Percentiles rank a stretch among this genome's conserved stretches.
These are phyloP conservation scores for Periconia digitata DNA, from an alignment of 2,329 filamentous ascomycete species.

Conservation along the genomic window DNA sequence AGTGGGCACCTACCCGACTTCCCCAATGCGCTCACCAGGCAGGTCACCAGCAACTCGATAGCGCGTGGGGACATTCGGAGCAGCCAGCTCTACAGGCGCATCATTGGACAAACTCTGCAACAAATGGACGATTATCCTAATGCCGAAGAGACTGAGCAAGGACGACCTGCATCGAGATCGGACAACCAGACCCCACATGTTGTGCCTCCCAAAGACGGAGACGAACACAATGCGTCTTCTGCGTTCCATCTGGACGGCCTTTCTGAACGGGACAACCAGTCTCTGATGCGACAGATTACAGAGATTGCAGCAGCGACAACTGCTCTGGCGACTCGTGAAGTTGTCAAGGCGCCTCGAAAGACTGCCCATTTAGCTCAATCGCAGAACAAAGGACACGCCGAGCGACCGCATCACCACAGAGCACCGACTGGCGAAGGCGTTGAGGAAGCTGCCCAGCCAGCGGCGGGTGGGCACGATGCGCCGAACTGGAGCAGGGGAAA, in stretches of 20 bases:
- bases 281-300: slow-evolving; percentile 80
- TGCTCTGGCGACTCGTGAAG: slow-evolving; percentile 81
- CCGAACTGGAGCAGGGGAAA: slow-evolving; percentile 96
- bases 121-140: slow-evolving; percentile 71
- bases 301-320: slow-evolving; percentile 93
- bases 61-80: slow-evolving; percentile 70
- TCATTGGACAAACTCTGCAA: slow-evolving; percentile 85
- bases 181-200: slow-evolving; percentile 36
- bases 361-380: slow-evolving; percentile 46
- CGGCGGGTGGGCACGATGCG: slow-evolving; percentile 78
- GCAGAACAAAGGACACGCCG: slow-evolving; percentile 36
- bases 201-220: slow-evolving; percentile 39
- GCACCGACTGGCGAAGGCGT: slow-evolving; percentile 41
- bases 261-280: slow-evolving; percentile 78
- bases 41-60: slow-evolving; percentile 31
- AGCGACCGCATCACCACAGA: slow-evolving; percentile 42
- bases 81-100: slow-evolving; percentile 87
- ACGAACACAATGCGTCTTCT: slow-evolving; percentile 47
- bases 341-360: slow-evolving; percentile 56
- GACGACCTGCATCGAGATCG: slow-evolving; percentile 20
- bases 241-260: slow-evolving; percentile 62
- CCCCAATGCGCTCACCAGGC: slow-evolving; percentile 31
- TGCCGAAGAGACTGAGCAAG: slow-evolving; percentile 50
- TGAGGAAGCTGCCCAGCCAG: slow-evolving; percentile 49
- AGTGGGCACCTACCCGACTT: slow-evolving; percentile 34